Base-by-base conservation (phyloP, 2,329 filamentous ascomycete species). In the Talaromyces sp. region DNA sequence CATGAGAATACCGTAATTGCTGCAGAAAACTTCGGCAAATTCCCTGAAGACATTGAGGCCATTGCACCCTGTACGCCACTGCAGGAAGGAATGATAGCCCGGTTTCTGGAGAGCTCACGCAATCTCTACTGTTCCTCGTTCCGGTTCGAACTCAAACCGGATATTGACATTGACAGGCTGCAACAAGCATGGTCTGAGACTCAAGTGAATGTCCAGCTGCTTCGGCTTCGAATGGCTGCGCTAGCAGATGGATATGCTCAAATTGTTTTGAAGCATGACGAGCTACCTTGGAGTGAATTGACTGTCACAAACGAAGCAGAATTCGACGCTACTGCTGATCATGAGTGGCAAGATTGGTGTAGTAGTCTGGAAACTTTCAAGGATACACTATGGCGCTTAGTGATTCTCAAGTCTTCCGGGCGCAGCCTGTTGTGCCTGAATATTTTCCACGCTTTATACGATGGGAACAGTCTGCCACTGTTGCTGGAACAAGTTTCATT, bases 371-470 rank as follows among this genome's bases (percentile, higher is more conserved):
- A 72, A 4, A 71, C 75, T 1, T 75, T 83, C 3, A 67, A 61
- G 42, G 65, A 66, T 4, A 65, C 67, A 25, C 68, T 75, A 14
- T 79, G 73, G 76, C 70, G 72, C 60, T 67, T 75, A 18, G 69
- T 72, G 16, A 56, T 77, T 6, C 63, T 71, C 5, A 68, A 67
- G 28, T 70, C 71, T 9, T 65, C 71, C 5, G 61, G 65, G 1
- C 66, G 66, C 14, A 70, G 69, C 6, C 66, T 81, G 0, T 75
- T 96, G 35, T 75, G 81, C 2, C 69, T 96, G 2, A 83, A 89
- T 52, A 87, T 96, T 0, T 96, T 96, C 75, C 93, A 97, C 72
- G 92, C 85, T 0, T 74, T 96, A 0, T 97, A 97, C 68, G 93
- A 97, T 74, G 93, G 92, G 1, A 88, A 84, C 66, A 93, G 92